Evolutionary conservation across 345 rosid species (phyloP), one percentile per base, ranked within the genome.

Genomic region (Draba incana): DNA sequence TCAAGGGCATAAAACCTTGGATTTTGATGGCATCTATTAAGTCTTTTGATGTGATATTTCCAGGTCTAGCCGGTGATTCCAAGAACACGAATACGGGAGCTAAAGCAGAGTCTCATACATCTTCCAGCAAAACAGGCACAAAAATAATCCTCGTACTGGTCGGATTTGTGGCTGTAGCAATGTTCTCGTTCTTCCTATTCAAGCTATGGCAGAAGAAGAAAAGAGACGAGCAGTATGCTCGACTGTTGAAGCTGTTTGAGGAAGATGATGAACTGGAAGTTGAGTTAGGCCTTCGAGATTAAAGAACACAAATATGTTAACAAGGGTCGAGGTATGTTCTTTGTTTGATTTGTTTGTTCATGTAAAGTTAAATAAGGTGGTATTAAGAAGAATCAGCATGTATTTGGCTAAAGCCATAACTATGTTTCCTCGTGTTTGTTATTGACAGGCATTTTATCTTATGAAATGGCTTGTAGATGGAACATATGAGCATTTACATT

Each of bases 201-300:
- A 92, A 92, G 83, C 67, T 89, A 12, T 92, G 97, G 97, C 96
- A 92, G 70, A 94, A 82, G 90, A 95, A 92, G 92, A 95, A 92
- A 80, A 79, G 98, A 74, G 96, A 92, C 6, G 97, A 92, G 82
- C 99, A 92, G 75, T 89, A 89, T 71, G 99, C 99, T 35, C 87
- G 93, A 16, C 92, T 95, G 20, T 74, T 92, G 70, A 95, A 92
- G 80, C 80, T 95, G 79, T 95, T 94, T 56, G 99, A 94, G 82
- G 99, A 94, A 80, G 99, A 92, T 69, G 96, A 88, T 68, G 99
- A 94, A 79, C 90, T 94, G 2, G 99, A 94, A 83, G 97, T 85
- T 66, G 99, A 92, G 75, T 92, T 92, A 69, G 97, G 99, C 65
- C 92, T 89, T 57, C 86, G 88, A 35, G 96, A 87, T 77, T 94